Percentiles rank a stretch among this genome's conserved stretches.
phyloP scores from a whole-genome alignment of 495 filamentous ascomycete genomes.

The Aspergillus panamensis region DNA sequence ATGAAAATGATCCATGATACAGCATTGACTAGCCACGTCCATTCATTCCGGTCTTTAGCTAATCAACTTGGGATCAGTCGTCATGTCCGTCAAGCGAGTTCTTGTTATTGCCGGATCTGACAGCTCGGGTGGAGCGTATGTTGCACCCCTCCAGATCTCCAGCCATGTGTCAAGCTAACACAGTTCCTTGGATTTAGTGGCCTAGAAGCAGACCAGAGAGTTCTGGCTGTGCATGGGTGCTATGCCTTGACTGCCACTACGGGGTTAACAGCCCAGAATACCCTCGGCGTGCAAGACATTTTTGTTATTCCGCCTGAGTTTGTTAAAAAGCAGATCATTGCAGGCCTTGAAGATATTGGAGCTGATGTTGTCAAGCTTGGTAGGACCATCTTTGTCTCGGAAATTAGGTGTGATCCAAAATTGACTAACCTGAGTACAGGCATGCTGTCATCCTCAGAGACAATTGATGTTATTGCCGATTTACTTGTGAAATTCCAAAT shows the following conservation, averaged over 20 bases:
- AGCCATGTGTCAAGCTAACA: conserved; percentile 16
- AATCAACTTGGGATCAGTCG: not conserved
- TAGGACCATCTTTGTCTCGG: conserved; percentile 31
- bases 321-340: conserved; percentile 79
- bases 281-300: conserved; percentile 75
- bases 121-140: conserved; percentile 84
- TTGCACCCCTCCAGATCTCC: conserved; percentile 16
- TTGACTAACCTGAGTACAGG: conserved; percentile 46
- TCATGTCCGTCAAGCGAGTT: conserved; percentile 52
- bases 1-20: too few species aligned
- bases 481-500: conserved; percentile 58
- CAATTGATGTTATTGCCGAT: conserved; percentile 70
- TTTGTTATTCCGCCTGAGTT: conserved; percentile 76
- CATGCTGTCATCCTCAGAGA: conserved; percentile 82
- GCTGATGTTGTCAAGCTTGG: conserved; percentile 90
- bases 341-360: conserved; percentile 75
- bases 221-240: conserved; percentile 83
- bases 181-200: conserved; percentile 53
- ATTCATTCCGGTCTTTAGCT: too few species aligned
- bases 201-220: conserved; percentile 93
- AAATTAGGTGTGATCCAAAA: not conserved
- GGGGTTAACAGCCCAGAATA: conserved; percentile 93
- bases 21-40: too few species aligned
- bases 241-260: conserved; percentile 98
- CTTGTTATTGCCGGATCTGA: conserved; percentile 85